Base-by-base conservation (phyloP, 257 asterid genomes). In the Solanum appendiculatum region DNA sequence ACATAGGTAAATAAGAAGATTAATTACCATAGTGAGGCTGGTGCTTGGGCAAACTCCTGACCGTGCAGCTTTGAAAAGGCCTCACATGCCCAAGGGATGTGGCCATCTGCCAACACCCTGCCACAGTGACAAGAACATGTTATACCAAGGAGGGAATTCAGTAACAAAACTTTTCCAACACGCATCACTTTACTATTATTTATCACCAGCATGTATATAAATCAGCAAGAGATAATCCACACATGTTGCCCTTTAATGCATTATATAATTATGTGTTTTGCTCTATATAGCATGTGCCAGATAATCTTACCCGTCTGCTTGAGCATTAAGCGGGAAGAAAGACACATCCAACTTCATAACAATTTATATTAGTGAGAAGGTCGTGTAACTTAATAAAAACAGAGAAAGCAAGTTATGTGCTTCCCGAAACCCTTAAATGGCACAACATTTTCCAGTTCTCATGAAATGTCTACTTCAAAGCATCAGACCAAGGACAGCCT, bases 31-130 rank as follows among this genome's bases (percentile, higher is more conserved):
- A 90, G 91, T 82, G 94, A 75, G 46, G 98, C 91, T 12, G 98
- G 95, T 34, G 93, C 92, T 64, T 87, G 94, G 63, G 88, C 90
- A 87, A 97, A 92, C 86, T 91, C 95, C 64, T 78, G 91, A 42
- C 92, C 91, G 25, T 97, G 99, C 92, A 96, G 88, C 88, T 91
- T 93, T 84, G 99, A 90, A 74, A 97, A 97, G 36, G 98, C 99
- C 92, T 96, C 99, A 25, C 99, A 97, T 16, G 99, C 98, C 99
- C 99, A 97, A 31, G 98, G 94, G 89, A 95, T 91, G 88, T 97
- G 99, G 85, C 98, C 99, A 88, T 97, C 99, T 60, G 99, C 99
- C 92, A 95, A 90, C 85, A 96, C 99, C 91, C 99, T 95, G 96
- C 92, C 86, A 86, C 85, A 60, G 51, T 63, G 82, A 90, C 82